Base-by-base conservation (phyloP, 352 stramenopile species). In the Pythium dissotocum region DNA sequence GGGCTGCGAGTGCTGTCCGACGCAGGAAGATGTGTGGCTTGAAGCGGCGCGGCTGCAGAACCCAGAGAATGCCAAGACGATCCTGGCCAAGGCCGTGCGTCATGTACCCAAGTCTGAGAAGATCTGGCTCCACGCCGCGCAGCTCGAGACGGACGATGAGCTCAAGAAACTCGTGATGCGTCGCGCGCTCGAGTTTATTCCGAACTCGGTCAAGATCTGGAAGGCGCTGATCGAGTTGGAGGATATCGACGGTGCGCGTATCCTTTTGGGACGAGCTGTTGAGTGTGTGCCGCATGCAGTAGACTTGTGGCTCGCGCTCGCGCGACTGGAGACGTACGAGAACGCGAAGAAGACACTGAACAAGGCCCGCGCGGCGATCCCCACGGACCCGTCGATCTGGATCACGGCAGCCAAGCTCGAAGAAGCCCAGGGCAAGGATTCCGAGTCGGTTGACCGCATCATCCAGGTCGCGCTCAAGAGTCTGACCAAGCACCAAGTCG, bases 401-500 rank as follows among this genome's bases (percentile, higher is more conserved):
- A 98, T 99, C 66, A 98, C 97, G 3, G 98, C 98, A 14, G 97
- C 97, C 2, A 99, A 99, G 73, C 80, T 99, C 16, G 98, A 99
- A 79, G 98, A 99, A 86, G 96, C 94, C 0, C 94, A 99, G 74
- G 87, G 92, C 3, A 95, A 97, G 61, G 90, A 97, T 44, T 61
- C 79, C 14, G 83, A 92, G 42, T 82, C 88, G 69, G 86, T 90
- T 30, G 90, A 98, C 49, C 83, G 79, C 9, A 94, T 96, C 42
- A 86, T 96, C 60, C 82, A 93, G 64, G 65, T 89, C 52, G 88
- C 88, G 24, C 70, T 97, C 18, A 90, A 91, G 58, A 97, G 90
- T 44, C 77, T 99, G n/a, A 72, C 82, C 49, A 92, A 90, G 33
- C 83, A 97, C 62, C 77, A 97, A 49, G 89, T 98, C 33, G 91